phyloP scores from a whole-genome alignment of 2,329 filamentous ascomycete species.

The Xenoacremonium recifei region DNA sequence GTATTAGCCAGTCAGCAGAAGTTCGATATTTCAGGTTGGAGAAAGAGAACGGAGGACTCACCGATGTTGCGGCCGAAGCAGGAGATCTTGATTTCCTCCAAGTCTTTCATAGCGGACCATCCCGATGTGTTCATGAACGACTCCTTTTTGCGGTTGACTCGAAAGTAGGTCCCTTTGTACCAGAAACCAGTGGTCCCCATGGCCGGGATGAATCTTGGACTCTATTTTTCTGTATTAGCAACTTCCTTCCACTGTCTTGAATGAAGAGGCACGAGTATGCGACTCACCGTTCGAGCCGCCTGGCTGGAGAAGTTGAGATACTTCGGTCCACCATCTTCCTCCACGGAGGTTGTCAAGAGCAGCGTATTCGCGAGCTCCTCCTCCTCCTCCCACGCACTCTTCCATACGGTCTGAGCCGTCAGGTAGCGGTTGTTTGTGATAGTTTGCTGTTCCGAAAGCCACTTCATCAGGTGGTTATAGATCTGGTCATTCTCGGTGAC shows the following conservation, averaged over 20 bases:
- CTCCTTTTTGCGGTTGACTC: slow-evolving; percentile 45
- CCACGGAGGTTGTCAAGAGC: slow-evolving; percentile 37
- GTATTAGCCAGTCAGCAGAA: neutral
- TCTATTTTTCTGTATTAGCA: slow-evolving; percentile 28
- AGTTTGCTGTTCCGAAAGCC: slow-evolving; percentile 51
- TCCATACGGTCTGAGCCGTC: slow-evolving; percentile 54
- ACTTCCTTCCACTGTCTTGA: neutral
- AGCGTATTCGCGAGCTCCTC: slow-evolving; percentile 42
- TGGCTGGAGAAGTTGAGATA: slow-evolving; percentile 62
- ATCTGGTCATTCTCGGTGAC: slow-evolving; percentile 57
- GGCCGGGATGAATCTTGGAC: slow-evolving; percentile 53
- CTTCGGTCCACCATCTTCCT: slow-evolving; percentile 32
- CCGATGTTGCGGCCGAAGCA: slow-evolving; percentile 50
- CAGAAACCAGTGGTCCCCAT: slow-evolving; percentile 54
- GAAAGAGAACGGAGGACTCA: no score
- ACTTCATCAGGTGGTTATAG: slow-evolving; percentile 57
- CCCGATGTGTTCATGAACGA: slow-evolving; percentile 32
- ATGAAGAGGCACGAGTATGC: neutral
- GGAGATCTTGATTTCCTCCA: slow-evolving; percentile 52
- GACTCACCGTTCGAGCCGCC: slow-evolving; percentile 47
- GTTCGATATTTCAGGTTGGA: slow-evolving; percentile 1
- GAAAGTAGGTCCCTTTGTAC: slow-evolving; percentile 51
- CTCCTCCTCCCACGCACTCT: slow-evolving; percentile 56
- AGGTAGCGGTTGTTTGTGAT: slow-evolving; percentile 51
- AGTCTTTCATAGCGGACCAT: slow-evolving; percentile 45